These are phyloP conservation scores for Mycena floridula DNA, from an alignment of 768 basidiomycete genomes.

Conservation along the genomic window DNA sequence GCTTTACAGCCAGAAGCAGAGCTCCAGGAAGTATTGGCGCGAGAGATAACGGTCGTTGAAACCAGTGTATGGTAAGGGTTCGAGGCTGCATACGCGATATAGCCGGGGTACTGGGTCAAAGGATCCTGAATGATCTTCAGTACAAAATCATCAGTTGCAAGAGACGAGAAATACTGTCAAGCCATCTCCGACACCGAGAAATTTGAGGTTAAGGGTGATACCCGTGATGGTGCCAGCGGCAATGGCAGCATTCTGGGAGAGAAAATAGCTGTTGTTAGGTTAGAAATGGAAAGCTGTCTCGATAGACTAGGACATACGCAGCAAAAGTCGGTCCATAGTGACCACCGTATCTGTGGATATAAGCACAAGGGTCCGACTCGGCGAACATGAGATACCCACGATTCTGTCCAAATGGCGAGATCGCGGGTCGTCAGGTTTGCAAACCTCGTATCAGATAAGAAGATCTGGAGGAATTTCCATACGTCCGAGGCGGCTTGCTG, in stretches of 20 bases:
- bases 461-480: slow-evolving; percentile 37
- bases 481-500: slow-evolving; percentile 28
- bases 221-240: slow-evolving; percentile 37
- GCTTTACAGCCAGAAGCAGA: slow-evolving; percentile 41
- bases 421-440: slow-evolving; percentile 24
- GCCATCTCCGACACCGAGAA: slow-evolving; percentile 59
- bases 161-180: slow-evolving; percentile 36
- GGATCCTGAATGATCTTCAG: slow-evolving; percentile 25
- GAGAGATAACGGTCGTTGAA: slow-evolving; percentile 29
- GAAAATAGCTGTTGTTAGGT: slow-evolving; percentile 37
- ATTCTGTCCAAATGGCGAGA: slow-evolving; percentile 38
- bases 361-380: neutral
- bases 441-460: slow-evolving; percentile 31
- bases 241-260: slow-evolving; percentile 54
- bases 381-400: slow-evolving; percentile 8
- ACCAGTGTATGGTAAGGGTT: slow-evolving; percentile 57
- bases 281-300: neutral
- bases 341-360: slow-evolving; percentile 49
- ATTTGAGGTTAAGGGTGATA: slow-evolving; percentile 49
- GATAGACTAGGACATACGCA: slow-evolving; percentile 29
- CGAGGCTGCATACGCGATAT: slow-evolving; percentile 45
- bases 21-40: slow-evolving; percentile 38
- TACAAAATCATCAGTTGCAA: too few relatives aligned
- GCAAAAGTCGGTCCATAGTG: slow-evolving; percentile 69
- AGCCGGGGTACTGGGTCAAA: slow-evolving; percentile 51